Evolutionary conservation across 73 alveolate genomes (phyloP).

Genomic region (Symbiodinium pilosum): DNA sequence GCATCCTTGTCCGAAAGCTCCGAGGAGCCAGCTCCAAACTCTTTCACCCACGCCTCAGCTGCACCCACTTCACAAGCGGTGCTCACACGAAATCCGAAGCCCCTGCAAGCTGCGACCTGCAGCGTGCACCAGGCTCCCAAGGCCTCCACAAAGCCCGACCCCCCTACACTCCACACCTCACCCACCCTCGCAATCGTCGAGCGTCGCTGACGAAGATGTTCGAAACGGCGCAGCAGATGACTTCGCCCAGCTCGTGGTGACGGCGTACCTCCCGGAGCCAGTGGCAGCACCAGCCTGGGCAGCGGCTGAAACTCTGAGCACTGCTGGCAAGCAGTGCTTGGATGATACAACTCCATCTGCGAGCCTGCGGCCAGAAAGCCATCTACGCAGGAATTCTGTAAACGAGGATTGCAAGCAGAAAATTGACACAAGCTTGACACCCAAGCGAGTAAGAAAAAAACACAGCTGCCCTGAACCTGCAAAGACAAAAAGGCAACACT

Average conservation of each 20-base stretch:
- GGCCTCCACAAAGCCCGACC: background rate
- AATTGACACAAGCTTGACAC: too few species aligned
- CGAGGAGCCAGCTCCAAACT: background rate
- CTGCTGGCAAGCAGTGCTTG: too few species aligned
- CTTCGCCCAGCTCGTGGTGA: background rate
- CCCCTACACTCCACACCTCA: background rate
- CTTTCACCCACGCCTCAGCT: background rate
- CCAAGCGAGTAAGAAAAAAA: too few species aligned
- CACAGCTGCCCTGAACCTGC: too few species aligned
- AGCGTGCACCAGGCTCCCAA: background rate
- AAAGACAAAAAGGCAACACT: too few species aligned
- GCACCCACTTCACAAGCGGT: too few species aligned
- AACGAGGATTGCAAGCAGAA: too few species aligned
- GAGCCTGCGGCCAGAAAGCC: too few species aligned
- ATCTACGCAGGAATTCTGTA: too few species aligned
- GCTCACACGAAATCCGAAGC: too few species aligned
- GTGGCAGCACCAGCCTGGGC: slow-evolving; percentile 23
- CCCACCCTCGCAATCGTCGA: background rate
- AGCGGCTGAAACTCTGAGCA: too few species aligned
- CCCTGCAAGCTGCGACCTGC: background rate
- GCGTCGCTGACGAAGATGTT: background rate
- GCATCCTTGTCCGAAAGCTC: background rate
- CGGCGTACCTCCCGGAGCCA: background rate
- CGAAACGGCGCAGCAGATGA: background rate
- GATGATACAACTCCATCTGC: too few species aligned